Base-by-base conservation (phyloP, 2,329 filamentous ascomycete genomes). In the Fusarium anguioides region DNA sequence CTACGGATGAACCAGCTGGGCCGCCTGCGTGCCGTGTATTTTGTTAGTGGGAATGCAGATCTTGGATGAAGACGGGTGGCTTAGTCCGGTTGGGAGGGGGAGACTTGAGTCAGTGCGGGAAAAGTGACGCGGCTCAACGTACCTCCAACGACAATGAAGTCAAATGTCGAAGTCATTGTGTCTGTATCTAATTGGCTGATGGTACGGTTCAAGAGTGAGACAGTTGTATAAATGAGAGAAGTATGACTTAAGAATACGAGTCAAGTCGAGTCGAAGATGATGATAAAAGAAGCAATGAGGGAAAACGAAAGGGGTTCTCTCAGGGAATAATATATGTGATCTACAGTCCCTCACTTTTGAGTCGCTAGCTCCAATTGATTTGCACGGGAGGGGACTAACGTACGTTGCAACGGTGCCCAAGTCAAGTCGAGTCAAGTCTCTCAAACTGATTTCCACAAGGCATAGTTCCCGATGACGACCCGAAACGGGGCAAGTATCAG, bases 1-100 rank as follows among this genome's bases (percentile, higher is more conserved):
- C 88, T 15, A 90, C 72, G 2, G 84, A 78, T 46, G 83, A 83
- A 9, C 89, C 89, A 9, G 88, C 82, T 4, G 88, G 85, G n/a
- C 88, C 88, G 52, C 55, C 69, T 73, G 7, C 18, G 31, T 29
- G 27, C 27, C 27, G 26, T 18, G 35, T 6, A 18, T 45, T 26
- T n/a, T 37, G 26, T 5, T 6, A 24, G 26, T 42, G 21, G 45
- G 20, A 39, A 20, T 18, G 21, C 11, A n/a, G 20, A 24, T 50
- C 31, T n/a, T n/a, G n/a, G n/a, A n/a, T 8, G 31, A 31, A 14
- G 14, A 17, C 29, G 12, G 14, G 14, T 45, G 21, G 27, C 35
- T 21, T 17, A 14, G 26, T 12, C 10, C 27, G 27, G 14, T 31
- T n/a, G n/a, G n/a, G 26, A 18, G 18, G 49, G 40, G 12, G 17